Base-by-base conservation (phyloP, 2,329 filamentous ascomycete species). In the Claviceps maximensis region DNA sequence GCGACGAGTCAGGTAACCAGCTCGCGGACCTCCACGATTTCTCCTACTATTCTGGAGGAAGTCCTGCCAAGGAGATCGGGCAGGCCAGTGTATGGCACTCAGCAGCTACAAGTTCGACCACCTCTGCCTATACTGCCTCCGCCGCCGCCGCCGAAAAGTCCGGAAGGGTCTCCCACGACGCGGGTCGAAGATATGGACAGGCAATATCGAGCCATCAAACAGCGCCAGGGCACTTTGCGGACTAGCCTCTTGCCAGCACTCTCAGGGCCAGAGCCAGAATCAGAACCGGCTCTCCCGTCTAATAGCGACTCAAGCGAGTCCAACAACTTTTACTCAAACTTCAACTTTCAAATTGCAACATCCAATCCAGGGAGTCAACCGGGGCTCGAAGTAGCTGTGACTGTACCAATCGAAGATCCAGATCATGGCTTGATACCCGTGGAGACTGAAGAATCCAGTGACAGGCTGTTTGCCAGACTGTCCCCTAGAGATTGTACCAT, bases 401-500 rank as follows among this genome's bases (percentile, higher is more conserved):
- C 13, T 19, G 21, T 44, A n/a, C 31, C 47, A n/a, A 10, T 13
- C 8, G 40, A 53, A 8, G 49, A 55, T 15, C 33, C 55, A 5
- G 59, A 59, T 21, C 38, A 51, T 15, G 60, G 58, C 21, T 54
- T 62, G 41, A 62, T 62, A 17, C 58, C 55, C 1, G 61, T 62
- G 10, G 58, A 61, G 12, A 19, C 51, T 3, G 53, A 56, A 33
- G 9, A 17, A 3, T 21, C 23, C 23, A 50, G 19, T n/a, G 38
- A 23, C 19, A 23, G 25, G 2, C 36, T 17, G 9, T 15, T 29
- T 9, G 53, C 29, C 46, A 41, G 19, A 12, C 38, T 31, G 31
- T 47, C 49, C 9, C 17, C 54, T n/a, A 53, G 51, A 17, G 71
- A 74, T 47, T 74, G 70, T 57, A 69, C 59, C 6, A 76, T 80